Evolutionary conservation across 2,329 filamentous ascomycete species (phyloP), one percentile per base, ranked within the genome.

Genomic region (Akanthomyces lecanii): DNA sequence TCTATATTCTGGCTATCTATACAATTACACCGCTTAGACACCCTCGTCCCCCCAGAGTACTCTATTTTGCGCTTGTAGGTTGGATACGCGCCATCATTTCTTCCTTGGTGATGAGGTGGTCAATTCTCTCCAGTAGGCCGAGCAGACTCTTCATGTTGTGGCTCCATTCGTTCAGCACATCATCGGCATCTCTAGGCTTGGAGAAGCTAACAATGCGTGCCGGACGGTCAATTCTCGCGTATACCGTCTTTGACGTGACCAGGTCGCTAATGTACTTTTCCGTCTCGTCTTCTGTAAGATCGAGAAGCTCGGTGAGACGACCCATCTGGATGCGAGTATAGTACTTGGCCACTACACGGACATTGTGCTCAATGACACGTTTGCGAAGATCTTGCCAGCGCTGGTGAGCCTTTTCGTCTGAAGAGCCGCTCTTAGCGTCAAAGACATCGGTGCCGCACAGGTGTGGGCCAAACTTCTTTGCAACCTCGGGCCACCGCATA

Each of bases 1-100:
- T 55, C 51, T 62, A 56, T 56, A 55, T 62, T 30, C 23, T 51
- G 44, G 44, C 54, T 63, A 48, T 48, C 61, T 54, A 14, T 63
- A 63, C 54, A 63, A 59, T 59, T 63, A 59, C 61, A 58, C 53
- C 54, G 16, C 25, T 18, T 44, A 51, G 33, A 57, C 53, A 30
- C 21, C 18, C 25, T 14, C 45, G 12, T 23, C 44, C 3, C 21
- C 25, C 23, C 61, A 62, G 47, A 40, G 21, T 65, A 53, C 33
- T 69, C 68, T 74, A 74, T 71, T 75, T 71, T 62, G 75, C 73
- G 64, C 74, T 75, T 56, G 77, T 78, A 6, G 91, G 91, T 76
- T 95, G 89, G 71, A 99, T 98, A 64, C 93, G 85, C 47, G 95
- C 95, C 95, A 99, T 99, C 95, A 99, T 99, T 83, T 99, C 95